Base-by-base conservation (phyloP, 352 stramenopile genomes). In the Globisporangium spiculum region DNA sequence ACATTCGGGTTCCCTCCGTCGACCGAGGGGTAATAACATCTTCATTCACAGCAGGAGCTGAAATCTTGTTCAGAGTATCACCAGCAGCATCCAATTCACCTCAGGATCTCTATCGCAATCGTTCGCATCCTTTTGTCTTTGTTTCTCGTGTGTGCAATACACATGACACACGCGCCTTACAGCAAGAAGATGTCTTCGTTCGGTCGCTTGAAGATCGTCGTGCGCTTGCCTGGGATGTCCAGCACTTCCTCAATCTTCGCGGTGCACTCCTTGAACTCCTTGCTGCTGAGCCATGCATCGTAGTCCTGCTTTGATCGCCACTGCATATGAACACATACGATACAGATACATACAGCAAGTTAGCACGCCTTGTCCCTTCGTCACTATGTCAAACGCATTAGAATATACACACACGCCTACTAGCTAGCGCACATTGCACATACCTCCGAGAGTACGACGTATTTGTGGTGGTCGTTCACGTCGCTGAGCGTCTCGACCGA, bases 101-200 rank as follows among this genome's bases (percentile, higher is more conserved):
- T n/a, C 41, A 9, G 41, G 16, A 22, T 22, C 4, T 1, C 48
- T 16, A n/a, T 16, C 4, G 48, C 8, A 9, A 0, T 55, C 7
- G 48, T 14, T 16, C 20, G 3, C 20, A 8, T 34, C 14, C 27
- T 55, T 24, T 9, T 56, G 24, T 27, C n/a, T 16, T 18, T 55
- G 48, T 27, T 55, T 24, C 20, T 27, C 48, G 18, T n/a, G 6
- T 27, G 48, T 26, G 16, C 48, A 26, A 4, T 27, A 12, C 20
- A 12, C 44, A n/a, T 50, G 16, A 14, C 14, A 16, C n/a, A 24
- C 32, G 26, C 27, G 18, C 54, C 22, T 75, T 81, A 96, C 58
- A 96, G 76, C 52, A 96, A 64, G 76, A 96, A 96, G 72, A 96
- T 93, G 59, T 96, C 86, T 55, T 96, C 86, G 34, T 94, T 73